Percentiles rank a stretch among this genome's conserved stretches.
Evolutionary conservation across 306 rosid species (phyloP).

Genomic region (Alnus rubra): DNA sequence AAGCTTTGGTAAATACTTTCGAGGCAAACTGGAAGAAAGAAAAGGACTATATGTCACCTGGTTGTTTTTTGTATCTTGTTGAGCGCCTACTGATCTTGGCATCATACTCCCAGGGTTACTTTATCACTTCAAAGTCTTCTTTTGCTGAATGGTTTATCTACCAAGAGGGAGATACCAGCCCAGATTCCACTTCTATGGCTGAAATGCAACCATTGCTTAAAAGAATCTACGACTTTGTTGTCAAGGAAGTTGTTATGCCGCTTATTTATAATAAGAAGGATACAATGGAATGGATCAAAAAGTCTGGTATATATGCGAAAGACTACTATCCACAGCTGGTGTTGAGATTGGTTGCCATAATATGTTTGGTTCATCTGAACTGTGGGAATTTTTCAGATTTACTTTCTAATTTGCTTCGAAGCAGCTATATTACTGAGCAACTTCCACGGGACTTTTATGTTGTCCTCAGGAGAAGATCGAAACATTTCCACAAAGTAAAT

Average conservation of each 20-base stretch:
- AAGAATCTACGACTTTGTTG: conserved; percentile 25
- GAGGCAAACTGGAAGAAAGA: conserved; percentile 26
- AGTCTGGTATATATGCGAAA: conserved; percentile 7
- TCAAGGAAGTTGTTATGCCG: background rate
- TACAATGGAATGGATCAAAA: conserved; percentile 43
- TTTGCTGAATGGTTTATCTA: conserved; percentile 64
- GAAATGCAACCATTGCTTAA: background rate
- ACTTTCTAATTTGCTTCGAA: too few relatives aligned
- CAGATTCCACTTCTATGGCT: conserved; percentile 1
- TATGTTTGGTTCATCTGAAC: conserved; percentile 49
- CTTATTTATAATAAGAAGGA: conserved; percentile 21
- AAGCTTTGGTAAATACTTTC: conserved; percentile 44
- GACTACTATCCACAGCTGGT: conserved; percentile 40
- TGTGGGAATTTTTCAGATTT: too few relatives aligned
- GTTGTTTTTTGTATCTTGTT: conserved; percentile 64
- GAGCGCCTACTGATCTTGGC: conserved; percentile 60
- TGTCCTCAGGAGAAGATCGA: too few relatives aligned
- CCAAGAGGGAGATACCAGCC: conserved; percentile 29
- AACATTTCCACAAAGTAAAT: conserved; percentile 8
- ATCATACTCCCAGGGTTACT: conserved; percentile 32
- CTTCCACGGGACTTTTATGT: too few relatives aligned
- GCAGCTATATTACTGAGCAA: too few relatives aligned
- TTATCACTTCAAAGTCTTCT: conserved; percentile 54
- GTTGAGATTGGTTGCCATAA: conserved; percentile 38
- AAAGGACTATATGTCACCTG: conserved; percentile 54